phyloP scores from a whole-genome alignment of 1,284 basidiomycete species.

The Coriolopsis trogii region DNA sequence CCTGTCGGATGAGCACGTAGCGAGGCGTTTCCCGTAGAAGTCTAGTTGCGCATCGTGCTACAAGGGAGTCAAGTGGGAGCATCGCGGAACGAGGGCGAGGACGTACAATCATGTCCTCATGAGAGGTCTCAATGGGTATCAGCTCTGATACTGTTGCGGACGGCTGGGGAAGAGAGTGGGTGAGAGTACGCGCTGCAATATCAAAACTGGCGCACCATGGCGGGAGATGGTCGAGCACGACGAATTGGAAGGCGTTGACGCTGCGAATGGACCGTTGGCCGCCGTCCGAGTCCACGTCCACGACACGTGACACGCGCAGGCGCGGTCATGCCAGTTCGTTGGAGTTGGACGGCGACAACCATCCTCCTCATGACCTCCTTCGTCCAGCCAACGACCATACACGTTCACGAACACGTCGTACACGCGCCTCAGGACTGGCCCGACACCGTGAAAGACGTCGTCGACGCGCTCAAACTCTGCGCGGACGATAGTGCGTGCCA shows the following conservation, averaged over 20 bases:
- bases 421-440: too few relatives aligned
- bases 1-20: slow-evolving; percentile 95
- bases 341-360: too few relatives aligned
- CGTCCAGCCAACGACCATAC: too few relatives aligned
- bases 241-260: too few relatives aligned
- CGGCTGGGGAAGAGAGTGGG: slow-evolving; percentile 38
- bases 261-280: too few relatives aligned
- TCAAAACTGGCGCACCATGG: slow-evolving; percentile 1
- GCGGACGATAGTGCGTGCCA: not conserved
- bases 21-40: slow-evolving; percentile 95
- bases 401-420: too few relatives aligned
- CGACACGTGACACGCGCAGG: too few relatives aligned
- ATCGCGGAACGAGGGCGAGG: not conserved
- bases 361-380: too few relatives aligned
- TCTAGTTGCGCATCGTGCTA: slow-evolving; percentile 98
- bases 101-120: slow-evolving; percentile 95
- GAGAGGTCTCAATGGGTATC: slow-evolving; percentile 85
- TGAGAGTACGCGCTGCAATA: not conserved
- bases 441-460: not conserved
- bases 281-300: too few relatives aligned
- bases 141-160: slow-evolving; percentile 64
- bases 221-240: too few relatives aligned
- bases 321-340: too few relatives aligned
- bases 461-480: not conserved
- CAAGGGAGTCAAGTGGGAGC: slow-evolving; percentile 8